phyloP scores from a whole-genome alignment of 192 early-diverging fungal genomes.

The Blastocladiella britannica region DNA sequence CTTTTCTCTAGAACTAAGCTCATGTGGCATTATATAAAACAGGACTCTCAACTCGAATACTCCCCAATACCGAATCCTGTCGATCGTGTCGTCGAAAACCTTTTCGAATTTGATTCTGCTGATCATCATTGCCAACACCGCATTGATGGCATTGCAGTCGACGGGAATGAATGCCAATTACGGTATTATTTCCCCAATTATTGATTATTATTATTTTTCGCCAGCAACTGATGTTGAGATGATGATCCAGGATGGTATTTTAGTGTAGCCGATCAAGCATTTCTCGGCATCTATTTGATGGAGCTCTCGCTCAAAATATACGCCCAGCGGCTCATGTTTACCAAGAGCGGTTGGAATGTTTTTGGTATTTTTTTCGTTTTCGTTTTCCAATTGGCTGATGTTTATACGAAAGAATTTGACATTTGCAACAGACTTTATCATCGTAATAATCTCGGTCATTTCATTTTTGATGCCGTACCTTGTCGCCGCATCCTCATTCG shows the following conservation, averaged over 20 bases:
- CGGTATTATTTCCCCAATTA: background rate
- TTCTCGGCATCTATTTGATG: background rate
- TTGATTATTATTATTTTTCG: background rate
- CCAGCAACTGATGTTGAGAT: no score
- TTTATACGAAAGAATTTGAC: background rate
- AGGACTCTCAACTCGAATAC: no score
- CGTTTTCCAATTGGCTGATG: no score
- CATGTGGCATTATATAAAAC: no score
- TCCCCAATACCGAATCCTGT: no score
- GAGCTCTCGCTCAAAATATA: background rate
- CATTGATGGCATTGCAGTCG: background rate
- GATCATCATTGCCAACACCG: background rate
- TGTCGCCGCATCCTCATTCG: background rate
- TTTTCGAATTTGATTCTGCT: background rate
- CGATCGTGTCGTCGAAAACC: background rate
- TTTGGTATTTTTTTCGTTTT: background rate
- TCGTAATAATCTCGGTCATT: constrained; percentile 1
- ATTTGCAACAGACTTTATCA: background rate
- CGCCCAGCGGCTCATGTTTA: background rate
- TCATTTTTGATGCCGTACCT: constrained; percentile 2
- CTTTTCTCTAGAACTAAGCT: no score
- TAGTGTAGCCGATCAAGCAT: background rate
- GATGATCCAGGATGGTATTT: background rate
- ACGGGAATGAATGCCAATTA: background rate
- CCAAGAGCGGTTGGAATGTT: background rate